phyloP scores from a whole-genome alignment of 305 asterid genomes.

The Solanum hybrid region DNA sequence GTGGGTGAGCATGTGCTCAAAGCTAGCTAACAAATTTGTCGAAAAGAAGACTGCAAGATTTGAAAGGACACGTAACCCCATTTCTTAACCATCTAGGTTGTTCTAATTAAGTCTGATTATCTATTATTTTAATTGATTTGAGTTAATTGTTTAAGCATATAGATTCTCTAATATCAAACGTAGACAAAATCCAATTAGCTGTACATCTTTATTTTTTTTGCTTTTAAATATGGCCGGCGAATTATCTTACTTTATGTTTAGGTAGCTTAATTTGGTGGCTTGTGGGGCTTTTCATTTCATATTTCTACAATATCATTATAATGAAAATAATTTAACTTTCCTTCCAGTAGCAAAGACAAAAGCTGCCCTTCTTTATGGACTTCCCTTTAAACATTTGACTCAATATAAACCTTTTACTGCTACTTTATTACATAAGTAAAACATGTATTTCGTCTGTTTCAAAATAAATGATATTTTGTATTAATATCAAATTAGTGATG shows the following conservation, averaged over 20 bases:
- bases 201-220: not conserved
- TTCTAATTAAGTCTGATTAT: not conserved
- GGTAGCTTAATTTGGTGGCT: not conserved
- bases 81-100: not conserved
- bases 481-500: no score
- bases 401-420: not conserved
- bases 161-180: not conserved
- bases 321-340: constrained; percentile 1
- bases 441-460: rapidly evolving
- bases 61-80: constrained; percentile 4
- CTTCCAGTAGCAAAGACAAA: constrained; percentile 10
- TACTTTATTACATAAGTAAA: not conserved
- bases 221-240: not conserved
- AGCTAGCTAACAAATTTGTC: not conserved
- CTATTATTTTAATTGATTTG: not conserved
- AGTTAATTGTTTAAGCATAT: not conserved
- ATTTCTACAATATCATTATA: not conserved
- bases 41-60: not conserved
- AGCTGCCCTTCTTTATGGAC: not conserved
- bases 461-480: not conserved
- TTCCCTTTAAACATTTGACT: not conserved
- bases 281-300: not conserved
- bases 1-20: constrained; percentile 2
- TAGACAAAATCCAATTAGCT: not conserved
- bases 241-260: not conserved